Evolutionary conservation across 2,329 filamentous ascomycete genomes (phyloP).

Genomic region (Aspergillus ochraceus): DNA sequence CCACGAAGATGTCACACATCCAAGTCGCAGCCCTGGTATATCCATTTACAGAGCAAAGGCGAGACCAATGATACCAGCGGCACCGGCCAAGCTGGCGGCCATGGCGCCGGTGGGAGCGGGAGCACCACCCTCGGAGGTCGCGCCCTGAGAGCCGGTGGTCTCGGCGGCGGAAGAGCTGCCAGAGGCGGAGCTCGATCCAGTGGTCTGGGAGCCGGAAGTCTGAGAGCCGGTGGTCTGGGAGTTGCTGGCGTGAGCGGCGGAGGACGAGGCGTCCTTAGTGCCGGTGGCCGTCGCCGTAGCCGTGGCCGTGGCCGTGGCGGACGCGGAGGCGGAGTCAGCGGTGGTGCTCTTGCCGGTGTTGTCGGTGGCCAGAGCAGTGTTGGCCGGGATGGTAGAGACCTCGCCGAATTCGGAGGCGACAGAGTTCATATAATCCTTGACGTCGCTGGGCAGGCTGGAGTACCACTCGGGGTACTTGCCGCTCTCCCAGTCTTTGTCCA

Average conservation of each 20-base stretch:
- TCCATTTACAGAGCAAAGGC: constrained; percentile 24
- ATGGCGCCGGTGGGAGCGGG: constrained; percentile 19
- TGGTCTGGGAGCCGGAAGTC: neutral
- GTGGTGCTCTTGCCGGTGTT: neutral
- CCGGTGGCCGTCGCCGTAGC: neutral
- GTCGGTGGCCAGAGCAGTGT: too few species aligned
- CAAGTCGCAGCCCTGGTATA: neutral
- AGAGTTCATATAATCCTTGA: constrained; percentile 25
- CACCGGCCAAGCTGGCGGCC: constrained; percentile 20
- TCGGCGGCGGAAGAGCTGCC: constrained; percentile 1
- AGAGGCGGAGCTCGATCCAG: constrained; percentile 5
- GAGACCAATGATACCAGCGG: constrained; percentile 23
- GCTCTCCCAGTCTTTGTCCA: constrained; percentile 23
- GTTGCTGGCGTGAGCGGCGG: neutral
- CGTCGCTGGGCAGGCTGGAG: constrained; percentile 23
- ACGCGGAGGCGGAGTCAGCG: neutral
- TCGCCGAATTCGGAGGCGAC: neutral
- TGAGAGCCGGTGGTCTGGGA: neutral
- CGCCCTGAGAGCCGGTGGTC: constrained; percentile 2
- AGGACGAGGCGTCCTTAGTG: constrained; percentile 2
- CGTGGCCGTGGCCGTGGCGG: neutral
- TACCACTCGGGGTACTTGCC: constrained; percentile 30
- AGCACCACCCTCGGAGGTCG: constrained; percentile 15
- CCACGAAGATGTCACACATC: neutral
- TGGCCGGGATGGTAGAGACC: too few species aligned